Evolutionary conservation across 2,329 filamentous ascomycete genomes (phyloP).

Genomic region (Leptodontidium sp.): DNA sequence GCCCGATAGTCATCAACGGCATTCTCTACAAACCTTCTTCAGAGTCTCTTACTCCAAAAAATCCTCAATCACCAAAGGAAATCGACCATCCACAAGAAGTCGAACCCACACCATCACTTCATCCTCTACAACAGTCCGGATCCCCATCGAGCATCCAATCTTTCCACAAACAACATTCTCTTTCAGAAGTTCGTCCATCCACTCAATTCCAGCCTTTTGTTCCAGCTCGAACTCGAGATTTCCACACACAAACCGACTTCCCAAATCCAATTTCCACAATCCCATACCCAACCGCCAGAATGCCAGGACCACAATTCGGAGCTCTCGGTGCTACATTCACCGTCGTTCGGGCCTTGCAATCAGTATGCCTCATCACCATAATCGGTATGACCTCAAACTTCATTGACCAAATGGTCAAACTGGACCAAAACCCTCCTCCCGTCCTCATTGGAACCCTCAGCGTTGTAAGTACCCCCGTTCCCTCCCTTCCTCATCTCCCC

Average conservation of each 20-base stretch:
- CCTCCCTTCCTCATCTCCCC: neutral
- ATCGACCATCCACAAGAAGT: neutral
- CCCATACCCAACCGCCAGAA: constrained; percentile 29
- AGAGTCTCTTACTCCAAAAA: neutral
- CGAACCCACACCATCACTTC: too few species aligned
- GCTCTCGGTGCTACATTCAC: constrained; percentile 83
- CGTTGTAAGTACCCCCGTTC: constrained; percentile 67
- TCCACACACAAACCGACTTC: constrained; percentile 17
- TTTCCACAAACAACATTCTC: neutral
- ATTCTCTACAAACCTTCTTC: constrained; percentile 32
- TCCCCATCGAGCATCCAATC: neutral
- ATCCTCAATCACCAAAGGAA: constrained; percentile 8
- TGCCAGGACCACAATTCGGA: constrained; percentile 53
- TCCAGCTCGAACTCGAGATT: neutral
- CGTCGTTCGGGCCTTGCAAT: constrained; percentile 74
- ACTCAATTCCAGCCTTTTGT: neutral
- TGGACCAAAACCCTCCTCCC: constrained; percentile 70
- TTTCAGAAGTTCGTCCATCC: neutral
- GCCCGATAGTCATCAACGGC: constrained; percentile 36
- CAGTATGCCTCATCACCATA: constrained; percentile 75
- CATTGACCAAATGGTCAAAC: constrained; percentile 76
- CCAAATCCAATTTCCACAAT: neutral
- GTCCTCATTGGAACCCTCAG: constrained; percentile 81
- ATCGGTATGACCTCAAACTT: constrained; percentile 86
- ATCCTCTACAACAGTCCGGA: too few species aligned